Conservation (phyloP, 208 protist species). For the Angomonas desouzai region DNA sequence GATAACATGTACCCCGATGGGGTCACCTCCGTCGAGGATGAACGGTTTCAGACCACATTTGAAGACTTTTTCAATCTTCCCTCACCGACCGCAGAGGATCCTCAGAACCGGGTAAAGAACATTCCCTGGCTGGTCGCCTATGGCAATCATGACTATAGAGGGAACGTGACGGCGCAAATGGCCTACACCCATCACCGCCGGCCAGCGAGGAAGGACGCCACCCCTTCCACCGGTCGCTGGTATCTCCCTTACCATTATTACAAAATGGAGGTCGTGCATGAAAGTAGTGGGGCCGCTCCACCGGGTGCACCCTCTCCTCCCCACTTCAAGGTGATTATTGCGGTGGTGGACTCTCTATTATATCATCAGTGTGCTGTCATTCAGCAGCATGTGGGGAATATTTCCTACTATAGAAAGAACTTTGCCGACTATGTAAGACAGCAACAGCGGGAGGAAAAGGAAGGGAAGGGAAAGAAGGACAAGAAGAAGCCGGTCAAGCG, state of each 20-base stretch:
- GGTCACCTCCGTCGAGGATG: neutral
- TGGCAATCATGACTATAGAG: constrained; percentile 5
- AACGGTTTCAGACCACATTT: constrained; percentile 1
- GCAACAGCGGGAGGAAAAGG: neutral
- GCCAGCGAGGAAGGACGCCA: no score
- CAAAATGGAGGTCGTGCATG: neutral
- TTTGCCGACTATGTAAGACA: neutral
- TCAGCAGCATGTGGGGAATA: neutral
- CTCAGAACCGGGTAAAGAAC: neutral
- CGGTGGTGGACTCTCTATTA: neutral
- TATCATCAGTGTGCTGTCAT: constrained; percentile 1
- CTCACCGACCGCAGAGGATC: neutral
- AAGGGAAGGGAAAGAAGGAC: neutral
- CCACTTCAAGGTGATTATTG: neutral
- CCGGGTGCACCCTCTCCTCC: no score
- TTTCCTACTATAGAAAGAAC: neutral
- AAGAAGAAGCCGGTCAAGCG: constrained; percentile 5
- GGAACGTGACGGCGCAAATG: neutral
- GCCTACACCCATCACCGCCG: neutral
- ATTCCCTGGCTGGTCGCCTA: neutral
- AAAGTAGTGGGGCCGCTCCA: neutral
- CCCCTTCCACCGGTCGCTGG: neutral
- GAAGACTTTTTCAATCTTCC: neutral
- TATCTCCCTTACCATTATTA: constrained; percentile 8
- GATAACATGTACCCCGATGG: constrained; percentile 5